Evolutionary conservation across 371 early-diverging fungal genomes (phyloP), one percentile per base, ranked within the genome.

Genomic region (Parasitella parasitica): DNA sequence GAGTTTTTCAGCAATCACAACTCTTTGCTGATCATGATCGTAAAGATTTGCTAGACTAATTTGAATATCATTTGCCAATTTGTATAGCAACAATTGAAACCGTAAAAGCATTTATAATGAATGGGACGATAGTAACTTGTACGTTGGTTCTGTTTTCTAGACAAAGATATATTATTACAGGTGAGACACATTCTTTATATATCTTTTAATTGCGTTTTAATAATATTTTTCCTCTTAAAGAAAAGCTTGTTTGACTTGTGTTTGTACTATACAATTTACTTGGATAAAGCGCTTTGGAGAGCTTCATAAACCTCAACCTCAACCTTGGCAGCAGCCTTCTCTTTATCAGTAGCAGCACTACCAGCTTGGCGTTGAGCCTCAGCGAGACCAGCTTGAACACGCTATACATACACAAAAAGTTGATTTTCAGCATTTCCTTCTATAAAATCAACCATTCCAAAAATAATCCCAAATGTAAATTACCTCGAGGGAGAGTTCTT

Each of bases 261-360:
- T 22, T 46, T 46, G 38, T 50, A 57, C 26, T 50, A 52, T 57
- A 56, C 51, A 63, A 69, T 68, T 75, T 80, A 80, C 62, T 80
- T 77, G 66, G 76, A 56, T 65, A 88, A 71, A 54, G 89, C 88
- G 65, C 64, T 50, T 73, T 88, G 86, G 68, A 94, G 84, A 53
- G 97, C 89, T 74, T 95, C 94, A 70, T 89, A 93, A 50, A 96
- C 89, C 74, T 96, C 96, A 48, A 92, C 72, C 77, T 97, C 93
- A 57, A 95, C 78, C 78, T 87, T 88, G 65, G 96, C 96, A 51
- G 84, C 86, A 64, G 90, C 89, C 86, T 91, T 91, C 69, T 93
- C 95, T 48, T 80, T 73, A 68, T 96, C 96, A 57, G 89, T 81
- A 41, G 71, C 65, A 60, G 83, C 83, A 54, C 85, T 81, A 55